These are phyloP conservation scores for Scenedesmus sp. DNA, from an alignment of 163 green algal genomes.

Conservation along the genomic window DNA sequence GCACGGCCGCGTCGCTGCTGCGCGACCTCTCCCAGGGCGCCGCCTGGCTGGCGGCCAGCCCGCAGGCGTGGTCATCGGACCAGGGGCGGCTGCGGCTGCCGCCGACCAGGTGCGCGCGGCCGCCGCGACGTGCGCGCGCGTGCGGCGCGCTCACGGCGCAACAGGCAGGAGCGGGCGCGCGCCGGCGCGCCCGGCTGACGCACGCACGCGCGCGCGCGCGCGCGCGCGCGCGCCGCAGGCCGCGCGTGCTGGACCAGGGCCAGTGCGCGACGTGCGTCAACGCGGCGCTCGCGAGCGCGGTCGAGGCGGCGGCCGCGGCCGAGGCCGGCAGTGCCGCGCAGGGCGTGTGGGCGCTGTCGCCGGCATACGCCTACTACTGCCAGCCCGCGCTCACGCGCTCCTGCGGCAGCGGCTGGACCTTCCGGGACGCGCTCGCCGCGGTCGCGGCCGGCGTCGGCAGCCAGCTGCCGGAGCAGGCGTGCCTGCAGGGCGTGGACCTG, in stretches of 20 bases:
- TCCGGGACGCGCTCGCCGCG: background rate
- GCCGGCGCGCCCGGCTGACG: background rate
- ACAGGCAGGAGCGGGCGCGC: background rate
- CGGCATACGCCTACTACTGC: constrained; percentile 2
- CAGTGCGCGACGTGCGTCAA: background rate
- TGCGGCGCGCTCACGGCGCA: background rate
- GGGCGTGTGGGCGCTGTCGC: background rate
- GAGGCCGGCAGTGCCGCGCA: background rate
- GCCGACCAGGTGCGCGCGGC: background rate
- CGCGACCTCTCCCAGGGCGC: background rate
- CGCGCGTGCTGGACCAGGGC: background rate
- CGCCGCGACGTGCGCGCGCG: background rate
- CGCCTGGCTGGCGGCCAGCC: background rate
- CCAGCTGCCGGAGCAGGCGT: background rate
- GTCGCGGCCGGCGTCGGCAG: background rate
- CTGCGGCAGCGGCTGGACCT: background rate
- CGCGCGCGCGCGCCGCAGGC: background rate
- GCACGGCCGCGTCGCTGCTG: background rate
- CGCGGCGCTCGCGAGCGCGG: background rate
- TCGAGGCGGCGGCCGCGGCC: background rate
- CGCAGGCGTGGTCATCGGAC: background rate
- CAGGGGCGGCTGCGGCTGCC: background rate
- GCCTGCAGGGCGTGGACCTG: background rate
- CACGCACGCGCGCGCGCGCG: too few species aligned
- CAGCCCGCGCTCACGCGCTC: background rate